These are phyloP conservation scores for Furcasterigmium sp. DNA, from an alignment of 2,329 filamentous ascomycete genomes.

Conservation along the genomic window DNA sequence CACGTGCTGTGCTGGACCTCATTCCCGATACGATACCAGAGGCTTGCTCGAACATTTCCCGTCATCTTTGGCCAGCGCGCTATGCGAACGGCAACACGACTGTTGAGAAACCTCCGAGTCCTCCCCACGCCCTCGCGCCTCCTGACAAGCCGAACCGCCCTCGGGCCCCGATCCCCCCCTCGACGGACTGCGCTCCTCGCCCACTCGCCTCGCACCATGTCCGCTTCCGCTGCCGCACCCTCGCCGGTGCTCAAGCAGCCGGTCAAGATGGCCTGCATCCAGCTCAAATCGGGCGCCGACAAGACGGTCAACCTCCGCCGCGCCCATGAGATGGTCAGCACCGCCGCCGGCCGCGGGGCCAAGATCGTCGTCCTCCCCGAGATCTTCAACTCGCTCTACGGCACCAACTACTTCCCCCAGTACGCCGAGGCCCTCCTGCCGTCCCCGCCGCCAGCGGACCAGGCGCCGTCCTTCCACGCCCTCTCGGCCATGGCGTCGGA, in stretches of 20 bases:
- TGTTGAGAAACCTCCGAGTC: no score
- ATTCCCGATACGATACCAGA: no score
- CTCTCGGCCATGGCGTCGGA: conserved; percentile 75
- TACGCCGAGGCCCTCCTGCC: conserved; percentile 87
- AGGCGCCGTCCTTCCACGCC: conserved; percentile 81
- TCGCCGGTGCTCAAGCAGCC: conserved; percentile 62
- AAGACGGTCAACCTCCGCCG: conserved; percentile 79
- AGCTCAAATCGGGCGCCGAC: conserved; percentile 75
- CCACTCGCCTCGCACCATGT: conserved; percentile 9
- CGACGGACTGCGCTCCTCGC: not conserved
- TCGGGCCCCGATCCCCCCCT: no score
- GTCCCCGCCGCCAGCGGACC: conserved; percentile 62
- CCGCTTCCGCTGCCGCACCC: conserved; percentile 20
- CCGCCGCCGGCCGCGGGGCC: conserved; percentile 71
- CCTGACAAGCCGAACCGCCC: no score
- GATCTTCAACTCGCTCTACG: conserved; percentile 99
- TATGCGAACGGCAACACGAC: no score
- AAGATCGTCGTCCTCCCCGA: conserved; percentile 89
- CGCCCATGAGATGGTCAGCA: conserved; percentile 76
- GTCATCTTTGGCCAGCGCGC: no score
- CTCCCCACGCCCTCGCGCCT: no score
- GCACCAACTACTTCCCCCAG: conserved; percentile 79
- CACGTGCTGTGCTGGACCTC: no score
- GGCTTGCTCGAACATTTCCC: no score
- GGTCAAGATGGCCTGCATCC: conserved; percentile 75